A percentile compares a stretch with the other conserved stretches of the same genome.
Evolutionary conservation across 441 rosid genomes (phyloP).

Genomic region (Manihot esculenta): DNA sequence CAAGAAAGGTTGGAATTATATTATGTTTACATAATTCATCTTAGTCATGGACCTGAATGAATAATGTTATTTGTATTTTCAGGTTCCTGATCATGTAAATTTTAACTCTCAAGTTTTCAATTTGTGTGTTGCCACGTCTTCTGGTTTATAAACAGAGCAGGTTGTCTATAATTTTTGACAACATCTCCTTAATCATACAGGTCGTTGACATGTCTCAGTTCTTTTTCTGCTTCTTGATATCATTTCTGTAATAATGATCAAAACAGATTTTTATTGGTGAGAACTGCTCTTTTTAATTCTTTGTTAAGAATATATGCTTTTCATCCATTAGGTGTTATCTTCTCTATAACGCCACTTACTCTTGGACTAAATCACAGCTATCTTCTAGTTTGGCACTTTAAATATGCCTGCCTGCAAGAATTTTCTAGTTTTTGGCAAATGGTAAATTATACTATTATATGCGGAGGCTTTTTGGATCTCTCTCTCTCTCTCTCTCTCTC

Average conservation of each 20-base stretch:
- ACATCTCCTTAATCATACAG: not conserved
- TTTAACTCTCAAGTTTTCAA: not conserved
- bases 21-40: not conserved
- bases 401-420: conserved; percentile 1
- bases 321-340: conserved; percentile 16
- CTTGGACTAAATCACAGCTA: conserved; percentile 7
- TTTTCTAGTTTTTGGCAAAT: conserved; percentile 12
- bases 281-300: conserved; percentile 15
- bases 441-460: conserved; percentile 9
- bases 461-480: conserved; percentile 4
- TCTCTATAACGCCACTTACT: conserved; percentile 16
- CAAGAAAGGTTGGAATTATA: not conserved
- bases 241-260: conserved; percentile 3
- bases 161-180: not conserved
- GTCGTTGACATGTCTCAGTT: not conserved
- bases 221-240: conserved; percentile 10
- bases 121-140: not conserved
- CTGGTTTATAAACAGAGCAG: not conserved
- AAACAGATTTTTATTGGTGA: conserved; percentile 3
- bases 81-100: not conserved
- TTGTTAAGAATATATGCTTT: conserved; percentile 32
- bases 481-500: not conserved
- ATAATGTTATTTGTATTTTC: not conserved
- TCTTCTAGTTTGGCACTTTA: conserved; percentile 3
- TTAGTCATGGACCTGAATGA: not conserved